Conservation (phyloP, 495 filamentous ascomycete species). For the Rostrohypoxylon terebratum region DNA sequence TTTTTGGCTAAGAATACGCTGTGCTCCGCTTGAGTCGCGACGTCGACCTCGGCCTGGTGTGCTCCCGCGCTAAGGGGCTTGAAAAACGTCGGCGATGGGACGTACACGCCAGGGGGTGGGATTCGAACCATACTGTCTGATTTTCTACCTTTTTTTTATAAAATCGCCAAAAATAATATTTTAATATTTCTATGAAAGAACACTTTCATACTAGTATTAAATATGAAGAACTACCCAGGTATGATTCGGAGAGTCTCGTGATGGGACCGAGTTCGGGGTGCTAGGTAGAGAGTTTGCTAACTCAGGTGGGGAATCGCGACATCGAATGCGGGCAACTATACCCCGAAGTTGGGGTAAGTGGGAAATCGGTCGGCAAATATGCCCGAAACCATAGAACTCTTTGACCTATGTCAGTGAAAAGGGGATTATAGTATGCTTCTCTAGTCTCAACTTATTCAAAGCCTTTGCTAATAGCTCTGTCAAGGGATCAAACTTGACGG, state of each 20-base stretch:
- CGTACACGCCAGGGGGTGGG: constrained; percentile 57
- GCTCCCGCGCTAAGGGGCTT: constrained; percentile 43
- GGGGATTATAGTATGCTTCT: not conserved
- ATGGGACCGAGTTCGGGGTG: constrained; percentile 22
- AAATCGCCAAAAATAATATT: not conserved
- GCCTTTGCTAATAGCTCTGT: not conserved
- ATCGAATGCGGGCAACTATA: constrained; percentile 20
- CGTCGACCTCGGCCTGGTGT: constrained; percentile 56
- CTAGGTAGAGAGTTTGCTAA: not conserved
- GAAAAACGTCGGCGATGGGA: constrained; percentile 66
- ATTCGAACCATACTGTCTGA: constrained; percentile 29
- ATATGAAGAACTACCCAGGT: constrained; percentile 12
- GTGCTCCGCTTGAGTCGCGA: constrained; percentile 66
- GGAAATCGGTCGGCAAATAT: constrained; percentile 18
- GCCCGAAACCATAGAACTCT: constrained; percentile 2
- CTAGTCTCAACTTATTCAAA: not conserved
- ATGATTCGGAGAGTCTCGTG: not conserved
- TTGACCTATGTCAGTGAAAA: not conserved
- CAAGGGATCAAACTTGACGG: not conserved
- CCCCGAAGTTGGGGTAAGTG: constrained; percentile 28
- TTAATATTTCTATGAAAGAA: not conserved
- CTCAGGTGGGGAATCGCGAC: constrained; percentile 23
- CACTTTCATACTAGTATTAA: not conserved
- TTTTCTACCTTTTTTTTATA: not conserved
- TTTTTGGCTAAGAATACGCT: constrained; percentile 68